Base-by-base conservation (phyloP, 2,329 filamentous ascomycete species). In the Didymella keratinophila region DNA sequence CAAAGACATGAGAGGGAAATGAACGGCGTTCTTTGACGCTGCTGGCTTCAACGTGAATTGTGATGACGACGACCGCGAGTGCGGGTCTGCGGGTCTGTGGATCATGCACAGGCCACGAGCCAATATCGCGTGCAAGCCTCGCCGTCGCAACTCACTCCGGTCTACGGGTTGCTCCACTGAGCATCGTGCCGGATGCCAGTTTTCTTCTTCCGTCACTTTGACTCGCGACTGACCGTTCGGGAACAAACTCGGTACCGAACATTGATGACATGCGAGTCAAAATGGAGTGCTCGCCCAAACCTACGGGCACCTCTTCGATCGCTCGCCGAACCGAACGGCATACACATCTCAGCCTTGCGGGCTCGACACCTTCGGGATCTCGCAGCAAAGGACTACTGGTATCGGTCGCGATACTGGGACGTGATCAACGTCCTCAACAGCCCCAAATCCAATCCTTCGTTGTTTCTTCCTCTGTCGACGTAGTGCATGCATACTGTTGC, bases 51-150 rank as follows among this genome's bases (percentile, higher is more conserved):
- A 43, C 7, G 25, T 30, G 43, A 14, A 34, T 11, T 7, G 32
- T 48, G 45, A 25, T 47, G 45, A 47, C 30, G 45, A 45, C 9
- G n/a, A 39, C 18, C 20, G 12, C 8, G 32, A 28, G 23, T 6
- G 43, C 27, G 43, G 27, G 27, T 30, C 43, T 30, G 43, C n/a
- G 43, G 23, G 25, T 28, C 41, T 28, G 41, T 20, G 21, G 39
- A 25, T 23, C 16, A 28, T 7, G 43, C 25, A 32, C 28, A 18
- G 27, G n/a, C 44, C 44, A 12, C 27, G 5, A 34, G 18, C 18
- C 43, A 30, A 45, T 11, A 12, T 45, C n/a, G 25, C 43, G n/a
- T 45, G 16, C 25, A 18, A 45, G 44, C 44, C 44, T 46, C 44
- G 25, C 27, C n/a, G 18, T 21, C 28, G 43, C 25, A 28, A 34